These are phyloP conservation scores for Laguncularia racemosa DNA, from an alignment of 345 rosid species.

Conservation along the genomic window DNA sequence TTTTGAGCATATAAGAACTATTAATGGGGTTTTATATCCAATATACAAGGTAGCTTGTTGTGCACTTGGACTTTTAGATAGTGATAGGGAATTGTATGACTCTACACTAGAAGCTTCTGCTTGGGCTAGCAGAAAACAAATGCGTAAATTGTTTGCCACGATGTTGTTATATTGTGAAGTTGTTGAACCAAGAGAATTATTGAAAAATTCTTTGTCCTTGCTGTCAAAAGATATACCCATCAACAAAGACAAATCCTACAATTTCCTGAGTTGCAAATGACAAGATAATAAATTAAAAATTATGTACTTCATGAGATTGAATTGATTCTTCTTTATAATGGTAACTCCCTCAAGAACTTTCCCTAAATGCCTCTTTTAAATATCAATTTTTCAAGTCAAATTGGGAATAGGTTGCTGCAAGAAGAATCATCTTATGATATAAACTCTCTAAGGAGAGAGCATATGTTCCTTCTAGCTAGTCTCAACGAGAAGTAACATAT, in stretches of 20 bases:
- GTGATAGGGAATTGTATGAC: slow-evolving; percentile 10
- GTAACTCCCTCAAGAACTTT: not conserved
- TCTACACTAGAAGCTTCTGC: not conserved
- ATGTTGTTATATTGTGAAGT: slow-evolving; percentile 1
- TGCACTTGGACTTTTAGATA: slow-evolving; percentile 5
- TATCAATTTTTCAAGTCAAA: too few relatives aligned
- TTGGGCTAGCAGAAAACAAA: not conserved
- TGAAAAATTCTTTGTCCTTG: not conserved
- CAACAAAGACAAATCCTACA: not conserved
- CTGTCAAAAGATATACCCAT: not conserved
- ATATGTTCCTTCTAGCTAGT: too few relatives aligned
- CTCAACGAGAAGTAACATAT: too few relatives aligned
- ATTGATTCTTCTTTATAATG: not conserved
- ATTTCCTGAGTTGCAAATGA: not conserved
- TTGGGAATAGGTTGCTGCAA: too few relatives aligned
- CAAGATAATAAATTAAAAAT: not conserved
- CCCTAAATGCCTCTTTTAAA: not conserved
- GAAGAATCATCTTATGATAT: too few relatives aligned
- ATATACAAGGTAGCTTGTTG: slow-evolving; percentile 7
- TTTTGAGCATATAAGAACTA: slow-evolving; percentile 4
- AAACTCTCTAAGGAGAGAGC: too few relatives aligned
- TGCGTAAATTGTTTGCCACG: slow-evolving; percentile 1
- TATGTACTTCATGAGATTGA: slow-evolving; percentile 1
- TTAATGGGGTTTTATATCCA: not conserved
- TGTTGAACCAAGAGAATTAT: not conserved